A percentile compares a stretch with the other conserved stretches of the same genome.
These are phyloP conservation scores for Paecilomyces sp. DNA, from an alignment of 2,329 filamentous ascomycete species.

Conservation along the genomic window DNA sequence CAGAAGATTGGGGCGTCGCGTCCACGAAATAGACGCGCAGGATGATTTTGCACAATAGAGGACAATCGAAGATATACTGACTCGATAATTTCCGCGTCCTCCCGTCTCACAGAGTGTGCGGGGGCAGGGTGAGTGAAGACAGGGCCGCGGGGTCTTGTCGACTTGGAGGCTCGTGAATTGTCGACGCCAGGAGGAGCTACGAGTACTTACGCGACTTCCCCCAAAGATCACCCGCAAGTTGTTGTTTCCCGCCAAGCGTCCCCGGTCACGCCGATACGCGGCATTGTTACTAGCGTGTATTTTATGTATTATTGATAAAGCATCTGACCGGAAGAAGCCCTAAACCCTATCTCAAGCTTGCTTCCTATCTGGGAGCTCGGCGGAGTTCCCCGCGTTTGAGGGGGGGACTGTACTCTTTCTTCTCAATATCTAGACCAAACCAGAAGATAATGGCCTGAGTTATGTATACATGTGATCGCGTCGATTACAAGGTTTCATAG, in stretches of 20 bases:
- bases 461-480: not conserved
- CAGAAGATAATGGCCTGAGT: not conserved
- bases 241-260: not conserved
- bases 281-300: not conserved
- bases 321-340: not conserved
- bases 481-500: not conserved
- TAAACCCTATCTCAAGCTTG: not conserved
- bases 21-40: not conserved
- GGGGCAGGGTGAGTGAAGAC: not conserved
- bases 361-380: not conserved
- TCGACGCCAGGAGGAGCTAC: not conserved
- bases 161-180: not conserved
- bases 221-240: not conserved
- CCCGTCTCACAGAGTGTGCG: not conserved
- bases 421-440: not conserved
- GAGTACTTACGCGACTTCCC: not conserved
- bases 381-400: slow-evolving; percentile 1
- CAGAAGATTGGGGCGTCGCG: not conserved
- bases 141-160: not conserved
- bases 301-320: not conserved
- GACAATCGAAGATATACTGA: not conserved
- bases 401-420: not conserved
- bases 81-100: not conserved
- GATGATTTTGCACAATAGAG: not conserved
- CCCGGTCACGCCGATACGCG: not conserved